phyloP scores from a whole-genome alignment of 495 filamentous ascomycete genomes.

The Penicillium roqueforti region DNA sequence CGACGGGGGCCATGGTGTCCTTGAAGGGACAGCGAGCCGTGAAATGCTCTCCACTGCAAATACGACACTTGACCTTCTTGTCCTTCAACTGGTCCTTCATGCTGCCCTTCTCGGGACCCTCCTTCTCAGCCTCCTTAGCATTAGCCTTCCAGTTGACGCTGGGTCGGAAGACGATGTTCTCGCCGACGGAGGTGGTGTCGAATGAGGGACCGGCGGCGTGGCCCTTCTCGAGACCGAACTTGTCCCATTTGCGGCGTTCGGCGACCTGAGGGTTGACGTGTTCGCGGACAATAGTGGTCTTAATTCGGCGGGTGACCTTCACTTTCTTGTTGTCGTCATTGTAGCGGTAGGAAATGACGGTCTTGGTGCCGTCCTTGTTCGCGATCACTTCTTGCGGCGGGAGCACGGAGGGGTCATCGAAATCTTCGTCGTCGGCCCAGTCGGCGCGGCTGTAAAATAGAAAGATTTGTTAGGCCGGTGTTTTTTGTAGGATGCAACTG shows the following conservation, averaged over 20 bases:
- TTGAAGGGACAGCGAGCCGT: slow-evolving; percentile 90
- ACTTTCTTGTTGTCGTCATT: slow-evolving; percentile 94
- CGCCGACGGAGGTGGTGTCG: slow-evolving; percentile 89
- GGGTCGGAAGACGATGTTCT: slow-evolving; percentile 95
- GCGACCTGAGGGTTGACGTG: slow-evolving; percentile 95
- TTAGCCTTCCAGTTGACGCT: slow-evolving; percentile 86
- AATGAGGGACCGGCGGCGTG: slow-evolving; percentile 61
- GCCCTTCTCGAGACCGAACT: slow-evolving; percentile 84
- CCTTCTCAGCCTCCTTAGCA: slow-evolving; percentile 77
- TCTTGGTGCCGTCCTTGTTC: slow-evolving; percentile 98
- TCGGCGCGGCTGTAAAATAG: slow-evolving; percentile 57
- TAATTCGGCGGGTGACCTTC: slow-evolving; percentile 91
- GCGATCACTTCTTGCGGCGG: slow-evolving; percentile 80
- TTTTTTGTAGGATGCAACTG: not conserved
- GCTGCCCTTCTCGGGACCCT: slow-evolving; percentile 60
- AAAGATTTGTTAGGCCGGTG: slow-evolving; percentile 19
- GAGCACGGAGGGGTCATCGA: slow-evolving; percentile 75
- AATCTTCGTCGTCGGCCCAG: slow-evolving; percentile 97
- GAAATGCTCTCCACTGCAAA: slow-evolving; percentile 98
- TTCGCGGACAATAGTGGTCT: slow-evolving; percentile 80
- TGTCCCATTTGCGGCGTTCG: slow-evolving; percentile 83
- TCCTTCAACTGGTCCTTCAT: slow-evolving; percentile 94
- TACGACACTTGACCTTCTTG: slow-evolving; percentile 99
- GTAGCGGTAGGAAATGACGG: slow-evolving; percentile 82
- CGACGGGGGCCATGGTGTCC: slow-evolving; percentile 74